Evolutionary conservation across 768 basidiomycete species (phyloP).

Genomic region (Asterophora lycoperdoides): DNA sequence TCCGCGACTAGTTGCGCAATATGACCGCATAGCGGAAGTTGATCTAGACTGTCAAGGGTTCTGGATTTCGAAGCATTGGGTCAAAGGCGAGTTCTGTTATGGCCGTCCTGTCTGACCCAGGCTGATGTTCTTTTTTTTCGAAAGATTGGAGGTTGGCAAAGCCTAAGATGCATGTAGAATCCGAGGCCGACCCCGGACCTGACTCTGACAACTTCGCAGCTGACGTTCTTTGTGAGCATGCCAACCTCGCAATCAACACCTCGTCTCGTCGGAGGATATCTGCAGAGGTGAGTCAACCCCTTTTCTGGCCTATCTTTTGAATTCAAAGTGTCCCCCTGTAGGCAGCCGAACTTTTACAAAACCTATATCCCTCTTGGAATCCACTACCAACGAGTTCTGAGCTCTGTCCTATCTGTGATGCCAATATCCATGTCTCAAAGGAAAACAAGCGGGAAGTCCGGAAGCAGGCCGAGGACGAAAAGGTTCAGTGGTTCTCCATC

Average conservation of each 20-base stretch:
- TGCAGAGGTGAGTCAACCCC: slow-evolving; percentile 38
- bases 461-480: slow-evolving; percentile 72
- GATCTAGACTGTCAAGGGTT: slow-evolving; percentile 42
- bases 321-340: slow-evolving; percentile 23
- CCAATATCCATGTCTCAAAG: slow-evolving; percentile 47
- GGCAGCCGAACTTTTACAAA: slow-evolving; percentile 54
- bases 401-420: slow-evolving; percentile 62
- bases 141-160: slow-evolving; percentile 69
- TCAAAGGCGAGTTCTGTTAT: slow-evolving; percentile 50
- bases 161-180: slow-evolving; percentile 71
- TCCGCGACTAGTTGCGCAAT: slow-evolving; percentile 51
- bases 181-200: slow-evolving; percentile 62
- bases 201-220: slow-evolving; percentile 49
- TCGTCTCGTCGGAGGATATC: slow-evolving; percentile 62
- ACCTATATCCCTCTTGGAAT: slow-evolving; percentile 62
- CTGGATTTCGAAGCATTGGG: slow-evolving; percentile 80
- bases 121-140: not conserved
- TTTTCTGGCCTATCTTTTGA: not conserved
- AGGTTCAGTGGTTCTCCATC: slow-evolving; percentile 39
- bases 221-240: slow-evolving; percentile 75
- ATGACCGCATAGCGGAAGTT: slow-evolving; percentile 49
- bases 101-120: not conserved
- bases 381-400: slow-evolving; percentile 48
- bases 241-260: slow-evolving; percentile 48
- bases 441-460: slow-evolving; percentile 61